phyloP scores from a whole-genome alignment of 2,329 filamentous ascomycete genomes.

The Didymella segeticola region DNA sequence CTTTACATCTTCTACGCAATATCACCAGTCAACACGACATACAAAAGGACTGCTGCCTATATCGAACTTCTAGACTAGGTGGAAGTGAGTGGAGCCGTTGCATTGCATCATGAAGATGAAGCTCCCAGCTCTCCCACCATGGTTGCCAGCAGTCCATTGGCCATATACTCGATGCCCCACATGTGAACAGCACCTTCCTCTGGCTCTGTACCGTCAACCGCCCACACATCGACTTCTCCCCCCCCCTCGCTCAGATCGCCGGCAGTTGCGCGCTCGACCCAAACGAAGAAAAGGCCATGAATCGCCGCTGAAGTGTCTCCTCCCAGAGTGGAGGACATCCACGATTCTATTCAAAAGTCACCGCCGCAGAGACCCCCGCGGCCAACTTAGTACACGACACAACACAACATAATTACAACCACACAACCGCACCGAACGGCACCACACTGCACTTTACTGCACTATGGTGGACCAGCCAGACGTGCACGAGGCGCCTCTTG shows the following conservation, averaged over 20 bases:
- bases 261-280: conserved; percentile 30
- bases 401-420: too few species aligned
- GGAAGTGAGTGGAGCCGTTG: too few species aligned
- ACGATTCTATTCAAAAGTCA: too few species aligned
- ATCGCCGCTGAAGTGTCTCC: conserved; percentile 26
- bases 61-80: too few species aligned
- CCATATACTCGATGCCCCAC: conserved; percentile 18
- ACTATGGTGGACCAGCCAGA: conserved; percentile 37
- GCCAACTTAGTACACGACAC: conserved; percentile 18
- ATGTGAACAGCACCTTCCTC: conserved; percentile 16
- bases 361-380: conserved; percentile 19
- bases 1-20: background rate
- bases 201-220: too few species aligned
- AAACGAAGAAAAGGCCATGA: conserved; percentile 26
- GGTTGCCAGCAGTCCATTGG: conserved; percentile 22
- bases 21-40: too few species aligned
- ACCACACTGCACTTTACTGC: too few species aligned
- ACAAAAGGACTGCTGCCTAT: too few species aligned
- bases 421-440: too few species aligned
- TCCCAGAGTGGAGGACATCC: conserved; percentile 34
- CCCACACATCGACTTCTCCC: background rate
- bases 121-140: background rate
- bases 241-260: background rate
- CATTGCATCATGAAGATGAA: background rate
- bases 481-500: conserved; percentile 36